Percentiles rank a stretch among this genome's conserved stretches.
Conservation (phyloP, 2,329 filamentous ascomycete genomes). For the Botrytis fragariae region DNA sequence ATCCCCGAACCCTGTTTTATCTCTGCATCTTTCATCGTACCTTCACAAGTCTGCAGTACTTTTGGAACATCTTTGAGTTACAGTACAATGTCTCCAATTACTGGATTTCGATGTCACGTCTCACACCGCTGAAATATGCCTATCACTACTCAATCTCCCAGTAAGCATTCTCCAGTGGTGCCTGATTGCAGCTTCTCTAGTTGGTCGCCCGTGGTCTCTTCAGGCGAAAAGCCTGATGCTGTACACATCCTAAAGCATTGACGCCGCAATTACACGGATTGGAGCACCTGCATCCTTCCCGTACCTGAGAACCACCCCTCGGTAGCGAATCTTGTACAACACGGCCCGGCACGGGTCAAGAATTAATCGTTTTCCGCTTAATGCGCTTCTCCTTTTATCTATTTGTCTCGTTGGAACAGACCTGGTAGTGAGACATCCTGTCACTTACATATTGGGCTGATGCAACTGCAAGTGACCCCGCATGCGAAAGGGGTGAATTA, state of each 20-base stretch:
- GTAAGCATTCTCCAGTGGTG: neutral
- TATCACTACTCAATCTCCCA: neutral
- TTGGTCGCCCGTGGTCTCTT: neutral
- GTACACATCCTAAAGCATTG: neutral
- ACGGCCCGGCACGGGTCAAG: neutral
- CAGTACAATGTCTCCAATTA: neutral
- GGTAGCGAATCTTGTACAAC: conserved; percentile 12
- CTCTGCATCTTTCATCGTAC: neutral
- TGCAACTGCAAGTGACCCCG: neutral
- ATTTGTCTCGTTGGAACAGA: neutral
- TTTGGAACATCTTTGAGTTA: conserved; percentile 8
- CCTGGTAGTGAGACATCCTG: neutral
- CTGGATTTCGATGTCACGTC: neutral
- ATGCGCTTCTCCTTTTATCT: neutral
- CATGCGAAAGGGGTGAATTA: neutral
- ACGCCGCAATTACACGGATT: conserved; percentile 4
- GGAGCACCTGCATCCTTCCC: neutral
- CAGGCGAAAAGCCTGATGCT: neutral
- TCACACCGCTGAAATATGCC: conserved; percentile 6
- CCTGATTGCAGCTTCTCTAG: neutral
- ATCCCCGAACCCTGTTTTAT: neutral
- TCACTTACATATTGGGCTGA: neutral
- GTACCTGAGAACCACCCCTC: conserved; percentile 6
- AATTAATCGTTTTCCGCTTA: conserved; percentile 1
- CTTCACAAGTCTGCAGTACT: conserved; percentile 3